These are phyloP conservation scores for Diutina pseudorugosa DNA, from an alignment of 1,139 yeast species.

Conservation along the genomic window DNA sequence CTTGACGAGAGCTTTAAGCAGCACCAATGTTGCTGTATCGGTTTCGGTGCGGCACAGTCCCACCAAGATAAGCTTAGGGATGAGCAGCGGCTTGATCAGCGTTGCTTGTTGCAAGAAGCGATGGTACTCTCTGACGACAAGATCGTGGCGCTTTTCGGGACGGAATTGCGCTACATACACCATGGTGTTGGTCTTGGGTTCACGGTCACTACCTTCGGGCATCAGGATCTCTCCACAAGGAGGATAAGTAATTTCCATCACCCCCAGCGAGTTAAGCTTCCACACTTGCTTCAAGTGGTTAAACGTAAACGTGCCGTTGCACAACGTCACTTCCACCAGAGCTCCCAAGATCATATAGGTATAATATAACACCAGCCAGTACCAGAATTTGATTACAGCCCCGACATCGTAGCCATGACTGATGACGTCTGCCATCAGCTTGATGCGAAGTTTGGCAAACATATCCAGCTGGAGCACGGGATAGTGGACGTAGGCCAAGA, in stretches of 20 bases:
- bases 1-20: slow-evolving; percentile 33
- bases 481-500: slow-evolving; percentile 82
- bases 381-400: slow-evolving; percentile 37
- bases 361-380: slow-evolving; percentile 58
- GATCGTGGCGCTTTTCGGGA: slow-evolving; percentile 82
- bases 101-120: slow-evolving; percentile 23
- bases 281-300: slow-evolving; percentile 59
- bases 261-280: slow-evolving; percentile 21
- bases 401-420: slow-evolving; percentile 14
- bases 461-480: slow-evolving; percentile 86
- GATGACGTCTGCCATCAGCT: slow-evolving; percentile 9
- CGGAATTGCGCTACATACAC: slow-evolving; percentile 88
- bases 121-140: slow-evolving; percentile 54
- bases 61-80: slow-evolving; percentile 53
- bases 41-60: slow-evolving; percentile 72
- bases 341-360: slow-evolving; percentile 59
- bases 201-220: slow-evolving; percentile 5
- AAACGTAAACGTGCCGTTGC: slow-evolving; percentile 89
- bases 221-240: slow-evolving; percentile 35
- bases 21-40: slow-evolving; percentile 51
- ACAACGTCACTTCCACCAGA: slow-evolving; percentile 51
- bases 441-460: slow-evolving; percentile 41
- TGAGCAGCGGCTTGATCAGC: slow-evolving; percentile 9
- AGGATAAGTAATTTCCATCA: slow-evolving; percentile 56
- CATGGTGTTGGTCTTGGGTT: slow-evolving; percentile 42